phyloP scores from a whole-genome alignment of 2,329 filamentous ascomycete genomes.

The Aspergillus brasiliensis region DNA sequence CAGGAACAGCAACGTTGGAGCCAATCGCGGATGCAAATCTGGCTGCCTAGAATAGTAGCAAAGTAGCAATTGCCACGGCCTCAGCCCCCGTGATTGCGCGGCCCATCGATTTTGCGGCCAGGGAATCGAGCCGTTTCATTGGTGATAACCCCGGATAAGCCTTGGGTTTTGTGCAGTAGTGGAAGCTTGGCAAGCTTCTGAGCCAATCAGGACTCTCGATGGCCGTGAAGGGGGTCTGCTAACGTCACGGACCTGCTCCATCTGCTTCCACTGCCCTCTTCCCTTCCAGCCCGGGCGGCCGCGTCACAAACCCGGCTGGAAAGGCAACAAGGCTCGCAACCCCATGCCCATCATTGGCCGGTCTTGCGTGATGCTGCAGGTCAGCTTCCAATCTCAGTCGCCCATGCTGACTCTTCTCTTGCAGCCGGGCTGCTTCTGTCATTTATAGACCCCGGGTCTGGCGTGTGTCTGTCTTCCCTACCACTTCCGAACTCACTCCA shows the following conservation, averaged over 20 bases:
- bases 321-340: neutral
- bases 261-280: no score
- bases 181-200: constrained; percentile 19
- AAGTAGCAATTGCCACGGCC: constrained; percentile 7
- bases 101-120: constrained; percentile 7
- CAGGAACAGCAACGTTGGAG: neutral
- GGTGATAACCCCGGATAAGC: constrained; percentile 12
- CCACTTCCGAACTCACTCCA: no score
- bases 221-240: neutral
- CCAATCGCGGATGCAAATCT: constrained; percentile 7
- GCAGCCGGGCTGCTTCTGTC: neutral
- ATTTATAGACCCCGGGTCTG: neutral
- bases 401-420: neutral
- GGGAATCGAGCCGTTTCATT: constrained; percentile 3
- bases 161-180: constrained; percentile 21
- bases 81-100: constrained; percentile 20
- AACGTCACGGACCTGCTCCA: constrained; percentile 7
- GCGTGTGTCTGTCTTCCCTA: neutral
- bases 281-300: constrained; percentile 12
- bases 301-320: constrained; percentile 15
- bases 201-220: constrained; percentile 9
- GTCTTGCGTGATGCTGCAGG: constrained; percentile 13
- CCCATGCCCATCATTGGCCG: constrained; percentile 11
- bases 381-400: neutral
- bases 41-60: constrained; percentile 13